Evolutionary conservation across 805 yeast species (phyloP).

Genomic region (Wickerhamiella allomyrinae): DNA sequence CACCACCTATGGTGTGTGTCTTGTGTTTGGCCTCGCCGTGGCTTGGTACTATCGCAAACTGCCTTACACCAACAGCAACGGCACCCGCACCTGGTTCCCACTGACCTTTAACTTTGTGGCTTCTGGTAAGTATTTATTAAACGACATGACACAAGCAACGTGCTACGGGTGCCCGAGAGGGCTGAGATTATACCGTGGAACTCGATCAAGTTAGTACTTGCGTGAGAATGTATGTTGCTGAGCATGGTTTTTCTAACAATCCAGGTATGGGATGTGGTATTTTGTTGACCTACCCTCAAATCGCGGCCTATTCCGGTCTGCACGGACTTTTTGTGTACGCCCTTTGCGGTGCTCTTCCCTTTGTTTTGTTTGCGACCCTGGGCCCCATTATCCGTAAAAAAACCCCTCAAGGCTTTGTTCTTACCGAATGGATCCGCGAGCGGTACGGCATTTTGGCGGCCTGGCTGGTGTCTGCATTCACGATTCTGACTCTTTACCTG

Average conservation of each 20-base stretch:
- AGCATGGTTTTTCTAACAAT: conserved; percentile 6
- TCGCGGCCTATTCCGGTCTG: conserved; percentile 72
- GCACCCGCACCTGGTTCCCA: conserved; percentile 68
- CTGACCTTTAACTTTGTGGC: conserved; percentile 82
- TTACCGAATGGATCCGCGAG: conserved; percentile 87
- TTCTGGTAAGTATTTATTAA: conserved; percentile 35
- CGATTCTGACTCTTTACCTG: conserved; percentile 70
- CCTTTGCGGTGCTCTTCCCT: conserved; percentile 67
- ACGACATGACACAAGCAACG: conserved; percentile 4
- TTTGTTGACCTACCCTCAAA: conserved; percentile 70
- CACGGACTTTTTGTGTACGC: conserved; percentile 80
- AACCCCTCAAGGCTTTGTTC: conserved; percentile 81
- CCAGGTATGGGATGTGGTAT: conserved; percentile 82
- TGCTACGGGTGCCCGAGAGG: conserved; percentile 21
- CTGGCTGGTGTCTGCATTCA: conserved; percentile 62
- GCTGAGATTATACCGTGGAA: conserved; percentile 68
- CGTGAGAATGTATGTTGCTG: conserved; percentile 43
- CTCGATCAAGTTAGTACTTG: conserved; percentile 75
- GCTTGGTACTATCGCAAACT: conserved; percentile 45
- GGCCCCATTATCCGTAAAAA: conserved; percentile 68
- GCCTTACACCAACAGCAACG: conserved; percentile 41
- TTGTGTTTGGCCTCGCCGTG: conserved; percentile 39
- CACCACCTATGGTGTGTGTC: conserved; percentile 40
- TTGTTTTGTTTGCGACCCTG: conserved; percentile 62
- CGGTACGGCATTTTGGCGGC: conserved; percentile 65